phyloP scores from a whole-genome alignment of 768 basidiomycete species.

The Candolleomyces aberdarensis region DNA sequence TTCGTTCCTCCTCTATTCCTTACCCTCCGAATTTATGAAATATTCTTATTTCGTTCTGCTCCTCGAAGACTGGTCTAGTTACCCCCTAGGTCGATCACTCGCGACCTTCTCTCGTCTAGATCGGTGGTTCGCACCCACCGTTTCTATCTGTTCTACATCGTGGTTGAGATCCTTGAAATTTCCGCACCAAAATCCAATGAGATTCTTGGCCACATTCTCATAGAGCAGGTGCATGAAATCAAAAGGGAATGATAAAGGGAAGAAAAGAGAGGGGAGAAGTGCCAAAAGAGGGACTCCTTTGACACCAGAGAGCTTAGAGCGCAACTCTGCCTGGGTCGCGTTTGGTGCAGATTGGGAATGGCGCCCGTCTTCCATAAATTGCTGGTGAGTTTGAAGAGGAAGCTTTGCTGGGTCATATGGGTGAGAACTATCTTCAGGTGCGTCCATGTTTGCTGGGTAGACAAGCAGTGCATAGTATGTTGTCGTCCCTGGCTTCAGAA shows the following conservation, averaged over 20 bases:
- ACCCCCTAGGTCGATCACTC: too few relatives aligned
- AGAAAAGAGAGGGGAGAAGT: conserved; percentile 27
- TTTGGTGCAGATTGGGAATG: conserved; percentile 14
- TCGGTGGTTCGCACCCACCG: too few relatives aligned
- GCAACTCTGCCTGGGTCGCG: conserved; percentile 13
- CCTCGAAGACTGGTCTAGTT: too few relatives aligned
- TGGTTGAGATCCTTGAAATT: conserved; percentile 34
- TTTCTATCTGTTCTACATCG: too few relatives aligned
- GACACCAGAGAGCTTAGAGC: conserved; percentile 26
- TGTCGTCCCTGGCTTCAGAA: conserved; percentile 5
- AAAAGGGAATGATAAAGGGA: conserved; percentile 37
- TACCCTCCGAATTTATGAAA: too few relatives aligned
- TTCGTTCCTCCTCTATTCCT: too few relatives aligned
- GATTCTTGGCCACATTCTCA: conserved; percentile 36
- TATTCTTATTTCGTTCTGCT: too few relatives aligned
- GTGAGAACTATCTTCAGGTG: background rate
- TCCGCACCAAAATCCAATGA: conserved; percentile 38
- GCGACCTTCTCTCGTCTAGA: too few relatives aligned
- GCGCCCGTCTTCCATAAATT: background rate
- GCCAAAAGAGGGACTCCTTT: conserved; percentile 32
- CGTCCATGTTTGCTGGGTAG: background rate
- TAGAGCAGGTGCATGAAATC: conserved; percentile 47
- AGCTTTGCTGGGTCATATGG: background rate
- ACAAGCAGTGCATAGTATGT: conserved; percentile 25
- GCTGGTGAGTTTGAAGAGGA: background rate